phyloP scores from a whole-genome alignment of 179 eudicot species.

The Camellia oleifera region DNA sequence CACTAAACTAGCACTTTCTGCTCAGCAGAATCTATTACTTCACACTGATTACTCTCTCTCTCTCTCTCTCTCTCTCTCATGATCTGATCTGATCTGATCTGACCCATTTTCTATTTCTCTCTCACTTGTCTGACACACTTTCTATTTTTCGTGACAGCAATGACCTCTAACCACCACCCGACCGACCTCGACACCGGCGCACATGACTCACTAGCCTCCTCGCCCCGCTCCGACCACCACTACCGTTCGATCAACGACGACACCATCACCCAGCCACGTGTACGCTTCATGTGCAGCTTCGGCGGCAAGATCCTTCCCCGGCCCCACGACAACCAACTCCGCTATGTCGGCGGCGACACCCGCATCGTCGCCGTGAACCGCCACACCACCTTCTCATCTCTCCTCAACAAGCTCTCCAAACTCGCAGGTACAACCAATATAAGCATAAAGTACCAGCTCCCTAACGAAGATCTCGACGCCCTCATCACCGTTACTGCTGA shows the following conservation, averaged over 20 bases:
- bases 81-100: not conserved
- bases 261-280: constrained; percentile 24
- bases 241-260: constrained; percentile 19
- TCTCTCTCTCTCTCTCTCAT: not conserved
- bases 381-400: constrained; percentile 47
- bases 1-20: not conserved
- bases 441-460: constrained; percentile 79
- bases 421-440: constrained; percentile 40
- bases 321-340: constrained; percentile 89
- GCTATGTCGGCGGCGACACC: constrained; percentile 96
- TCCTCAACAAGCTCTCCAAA: constrained; percentile 50
- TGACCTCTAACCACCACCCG: constrained; percentile 9
- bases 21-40: not conserved
- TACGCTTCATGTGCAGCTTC: constrained; percentile 89
- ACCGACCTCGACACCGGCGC: constrained; percentile 48
- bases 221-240: constrained; percentile 46
- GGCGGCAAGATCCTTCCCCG: constrained; percentile 92
- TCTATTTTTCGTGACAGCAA: constrained; percentile 13
- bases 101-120: not conserved
- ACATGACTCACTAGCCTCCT: constrained; percentile 49
- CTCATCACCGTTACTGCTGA: constrained; percentile 71
- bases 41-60: not conserved
- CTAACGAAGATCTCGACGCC: constrained; percentile 86
- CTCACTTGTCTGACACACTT: not conserved
- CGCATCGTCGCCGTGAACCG: constrained; percentile 70